Evolutionary conservation across 2,329 filamentous ascomycete genomes (phyloP).

Genomic region (Geosmithia morbida): DNA sequence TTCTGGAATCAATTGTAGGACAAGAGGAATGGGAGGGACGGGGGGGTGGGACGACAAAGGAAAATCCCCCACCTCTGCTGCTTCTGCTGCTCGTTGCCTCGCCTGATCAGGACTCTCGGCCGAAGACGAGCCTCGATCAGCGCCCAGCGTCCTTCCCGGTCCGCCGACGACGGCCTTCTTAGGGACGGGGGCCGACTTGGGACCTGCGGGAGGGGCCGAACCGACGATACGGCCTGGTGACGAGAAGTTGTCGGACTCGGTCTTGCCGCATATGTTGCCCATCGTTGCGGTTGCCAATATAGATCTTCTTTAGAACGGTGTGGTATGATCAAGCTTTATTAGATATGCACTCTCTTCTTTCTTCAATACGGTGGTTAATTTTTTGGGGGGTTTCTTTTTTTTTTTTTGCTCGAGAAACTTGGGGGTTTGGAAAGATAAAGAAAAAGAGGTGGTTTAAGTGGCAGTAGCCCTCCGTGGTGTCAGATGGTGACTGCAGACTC

Average conservation of each 20-base stretch:
- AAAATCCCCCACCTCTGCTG: constrained; percentile 79
- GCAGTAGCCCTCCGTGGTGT: too few relatives aligned
- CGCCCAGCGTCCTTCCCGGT: constrained; percentile 49
- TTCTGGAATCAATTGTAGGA: too few relatives aligned
- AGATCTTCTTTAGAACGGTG: too few relatives aligned
- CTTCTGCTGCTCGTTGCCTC: constrained; percentile 58
- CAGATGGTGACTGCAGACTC: too few relatives aligned
- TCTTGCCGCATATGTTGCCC: constrained; percentile 79
- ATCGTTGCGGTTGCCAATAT: constrained; percentile 36
- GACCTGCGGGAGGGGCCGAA: constrained; percentile 19
- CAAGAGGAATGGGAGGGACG: constrained; percentile 2
- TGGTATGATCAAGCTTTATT: too few relatives aligned
- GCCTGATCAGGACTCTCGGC: constrained; percentile 36
- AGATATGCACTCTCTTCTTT: too few relatives aligned
- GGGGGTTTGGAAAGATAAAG: too few relatives aligned
- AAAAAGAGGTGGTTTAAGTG: too few relatives aligned
- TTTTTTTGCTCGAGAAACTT: too few relatives aligned
- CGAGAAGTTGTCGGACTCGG: constrained; percentile 50
- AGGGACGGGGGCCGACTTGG: constrained; percentile 9
- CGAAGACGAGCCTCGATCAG: background rate
- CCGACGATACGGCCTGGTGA: constrained; percentile 61
- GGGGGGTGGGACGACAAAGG: background rate
- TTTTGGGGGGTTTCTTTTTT: too few relatives aligned
- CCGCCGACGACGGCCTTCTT: constrained; percentile 28
- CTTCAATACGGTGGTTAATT: too few relatives aligned